Evolutionary conservation across 257 asterid species (phyloP), one percentile per base, ranked within the genome.

Genomic region (Solanum phureja): DNA sequence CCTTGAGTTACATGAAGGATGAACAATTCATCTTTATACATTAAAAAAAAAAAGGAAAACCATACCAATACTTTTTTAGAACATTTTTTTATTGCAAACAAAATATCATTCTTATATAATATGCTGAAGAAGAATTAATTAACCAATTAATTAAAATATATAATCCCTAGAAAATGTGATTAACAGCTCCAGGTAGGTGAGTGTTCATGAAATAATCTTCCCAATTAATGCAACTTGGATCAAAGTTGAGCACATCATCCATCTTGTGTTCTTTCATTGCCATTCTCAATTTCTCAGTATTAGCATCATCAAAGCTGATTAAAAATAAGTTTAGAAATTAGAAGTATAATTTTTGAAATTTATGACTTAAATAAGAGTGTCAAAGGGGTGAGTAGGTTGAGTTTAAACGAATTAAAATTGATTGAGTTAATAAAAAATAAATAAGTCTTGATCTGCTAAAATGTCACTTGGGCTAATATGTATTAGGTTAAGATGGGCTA

Each of bases 181-280:
- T 94, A 7, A 90, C 92, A 7, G 90, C 93, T 11, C 92, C 95
- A 10, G 94, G 94, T 10, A 93, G 81, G 72, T 94, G 98, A 69
- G 92, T 92, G 46, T 90, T 76, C 88, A 88, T 88, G 83, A 94
- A 92, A 79, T 94, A 94, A 27, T 94, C 95, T 13, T 91, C 95
- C 96, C 96, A 94, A 3, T 90, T 83, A 62, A 93, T 93, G 89
- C 42, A 31, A 69, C 69, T 90, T 10, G 95, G 93, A 84, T 94
- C 96, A 60, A 93, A 93, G 88, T 86, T 71, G 83, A 94, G 88
- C 23, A 86, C 86, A 40, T 92, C 88, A 38, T 76, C 83, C 75
- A 90, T 92, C 31, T 31, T 38, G 6, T 44, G 46, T 76, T 90
- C 91, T 74, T 23, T 44, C 11, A 74, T 72, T 14, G 88, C 69